Percentiles rank a stretch among this genome's conserved stretches.
Evolutionary conservation across 2,329 filamentous ascomycete species (phyloP).

Genomic region (Drechslerella dactyloides): DNA sequence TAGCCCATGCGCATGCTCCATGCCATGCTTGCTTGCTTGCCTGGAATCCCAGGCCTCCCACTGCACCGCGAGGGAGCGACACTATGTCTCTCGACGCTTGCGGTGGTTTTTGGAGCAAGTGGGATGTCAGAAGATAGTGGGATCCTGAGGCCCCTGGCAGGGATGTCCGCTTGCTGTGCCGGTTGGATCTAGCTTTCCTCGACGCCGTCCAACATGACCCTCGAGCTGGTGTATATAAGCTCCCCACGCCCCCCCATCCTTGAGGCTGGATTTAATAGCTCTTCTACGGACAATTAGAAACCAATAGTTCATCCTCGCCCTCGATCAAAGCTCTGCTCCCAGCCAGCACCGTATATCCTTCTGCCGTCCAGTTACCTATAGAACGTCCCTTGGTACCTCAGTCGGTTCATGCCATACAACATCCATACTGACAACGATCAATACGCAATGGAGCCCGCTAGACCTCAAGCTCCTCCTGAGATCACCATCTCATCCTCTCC

Average conservation of each 20-base stretch:
- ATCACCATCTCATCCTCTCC: constrained; percentile 43
- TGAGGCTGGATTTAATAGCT: constrained; percentile 31
- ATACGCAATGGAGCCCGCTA: constrained; percentile 28
- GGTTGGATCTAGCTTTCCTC: constrained; percentile 10
- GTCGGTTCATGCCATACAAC: neutral
- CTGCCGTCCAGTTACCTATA: constrained; percentile 3
- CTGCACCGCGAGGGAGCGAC: neutral
- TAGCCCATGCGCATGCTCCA: neutral
- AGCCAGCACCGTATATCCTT: neutral
- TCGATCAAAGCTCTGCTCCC: neutral
- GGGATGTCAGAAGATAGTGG: constrained; percentile 26
- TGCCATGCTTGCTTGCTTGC: neutral
- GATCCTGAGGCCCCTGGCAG: constrained; percentile 35
- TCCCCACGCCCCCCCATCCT: constrained; percentile 23
- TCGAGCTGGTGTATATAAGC: constrained; percentile 31
- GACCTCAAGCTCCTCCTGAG: constrained; percentile 42
- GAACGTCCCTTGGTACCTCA: too few species aligned
- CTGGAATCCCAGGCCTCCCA: constrained; percentile 3
- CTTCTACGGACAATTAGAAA: constrained; percentile 2
- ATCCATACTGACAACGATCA: neutral
- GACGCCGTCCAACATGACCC: neutral
- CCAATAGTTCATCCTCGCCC: neutral
- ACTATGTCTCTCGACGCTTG: constrained; percentile 11
- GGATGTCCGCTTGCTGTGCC: constrained; percentile 33
- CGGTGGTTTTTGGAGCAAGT: constrained; percentile 35